These are phyloP conservation scores for Serendipita vermifera DNA, from an alignment of 768 basidiomycete genomes.

Conservation along the genomic window DNA sequence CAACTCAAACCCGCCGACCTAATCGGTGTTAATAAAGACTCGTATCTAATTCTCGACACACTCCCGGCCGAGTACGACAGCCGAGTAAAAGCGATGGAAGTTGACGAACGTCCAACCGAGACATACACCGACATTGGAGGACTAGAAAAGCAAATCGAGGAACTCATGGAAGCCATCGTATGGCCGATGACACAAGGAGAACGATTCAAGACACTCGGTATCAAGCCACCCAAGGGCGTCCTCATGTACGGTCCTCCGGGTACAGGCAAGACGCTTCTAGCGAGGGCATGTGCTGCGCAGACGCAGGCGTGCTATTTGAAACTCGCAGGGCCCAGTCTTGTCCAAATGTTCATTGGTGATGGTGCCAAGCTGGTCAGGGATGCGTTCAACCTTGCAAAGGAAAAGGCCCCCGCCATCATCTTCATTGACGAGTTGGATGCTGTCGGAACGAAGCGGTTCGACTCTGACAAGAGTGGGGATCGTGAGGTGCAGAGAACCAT, in stretches of 20 bases:
- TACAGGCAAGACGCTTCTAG: slow-evolving; percentile 95
- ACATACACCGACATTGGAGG: slow-evolving; percentile 97
- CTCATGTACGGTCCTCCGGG: slow-evolving; percentile 99
- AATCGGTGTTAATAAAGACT: slow-evolving; percentile 99
- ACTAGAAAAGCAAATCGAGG: slow-evolving; percentile 98
- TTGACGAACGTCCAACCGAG: slow-evolving; percentile 95
- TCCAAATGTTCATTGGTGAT: slow-evolving; percentile 99
- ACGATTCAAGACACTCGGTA: slow-evolving; percentile 96
- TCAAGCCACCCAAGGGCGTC: slow-evolving; percentile 93
- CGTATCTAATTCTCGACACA: slow-evolving; percentile 90
- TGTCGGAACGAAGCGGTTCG: slow-evolving; percentile 98
- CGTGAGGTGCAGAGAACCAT: slow-evolving; percentile 99
- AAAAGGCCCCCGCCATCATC: slow-evolving; percentile 97
- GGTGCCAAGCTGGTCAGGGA: slow-evolving; percentile 98
- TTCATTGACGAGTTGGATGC: slow-evolving; percentile 98
- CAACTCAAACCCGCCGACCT: slow-evolving; percentile 83
- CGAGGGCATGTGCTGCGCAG: slow-evolving; percentile 94
- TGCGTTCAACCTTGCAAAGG: slow-evolving; percentile 94
- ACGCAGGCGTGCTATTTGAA: slow-evolving; percentile 98
- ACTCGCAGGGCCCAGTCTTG: slow-evolving; percentile 91
- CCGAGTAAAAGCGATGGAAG: slow-evolving; percentile 98
- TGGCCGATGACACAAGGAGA: slow-evolving; percentile 98
- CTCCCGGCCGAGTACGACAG: slow-evolving; percentile 96
- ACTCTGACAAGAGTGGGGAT: slow-evolving; percentile 97
- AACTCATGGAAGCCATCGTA: slow-evolving; percentile 94